These are phyloP conservation scores for Zygnema cylindricum DNA, from an alignment of 139 green algal genomes.

Conservation along the genomic window DNA sequence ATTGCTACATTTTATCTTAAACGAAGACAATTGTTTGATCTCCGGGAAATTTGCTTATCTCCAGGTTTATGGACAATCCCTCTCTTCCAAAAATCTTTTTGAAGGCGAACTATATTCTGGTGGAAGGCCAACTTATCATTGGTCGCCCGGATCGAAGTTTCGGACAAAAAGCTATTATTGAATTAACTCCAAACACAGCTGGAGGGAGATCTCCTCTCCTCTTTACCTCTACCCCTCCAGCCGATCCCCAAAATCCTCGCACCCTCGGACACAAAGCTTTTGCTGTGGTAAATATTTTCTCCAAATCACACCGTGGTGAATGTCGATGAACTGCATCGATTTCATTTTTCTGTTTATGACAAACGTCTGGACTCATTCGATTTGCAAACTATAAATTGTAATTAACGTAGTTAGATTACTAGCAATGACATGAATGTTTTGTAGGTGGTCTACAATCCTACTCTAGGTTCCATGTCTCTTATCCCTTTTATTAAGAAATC, in stretches of 20 bases:
- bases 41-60: too few relatives aligned
- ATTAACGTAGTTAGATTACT: too few relatives aligned
- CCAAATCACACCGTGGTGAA: too few relatives aligned
- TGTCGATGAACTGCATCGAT: too few relatives aligned
- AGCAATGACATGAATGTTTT: too few relatives aligned
- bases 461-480: too few relatives aligned
- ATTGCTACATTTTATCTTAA: too few relatives aligned
- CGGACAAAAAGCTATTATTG: not conserved
- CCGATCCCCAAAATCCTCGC: not conserved
- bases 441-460: too few relatives aligned
- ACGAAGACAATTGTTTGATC: too few relatives aligned
- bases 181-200: not conserved
- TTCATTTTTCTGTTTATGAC: not conserved
- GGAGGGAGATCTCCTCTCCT: not conserved
- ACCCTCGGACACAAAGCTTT: slow-evolving; percentile 42
- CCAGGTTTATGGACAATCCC: slow-evolving; percentile 11
- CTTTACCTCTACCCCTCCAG: not conserved
- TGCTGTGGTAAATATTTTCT: slow-evolving; percentile 24
- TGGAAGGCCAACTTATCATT: slow-evolving; percentile 1
- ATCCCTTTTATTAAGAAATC: too few relatives aligned
- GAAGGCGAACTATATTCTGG: slow-evolving; percentile 24
- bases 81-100: not conserved
- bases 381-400: too few relatives aligned
- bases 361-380: too few relatives aligned
- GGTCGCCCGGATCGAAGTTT: not conserved